phyloP scores from a whole-genome alignment of 257 asterid species.

The Paraleonurus japonicus region DNA sequence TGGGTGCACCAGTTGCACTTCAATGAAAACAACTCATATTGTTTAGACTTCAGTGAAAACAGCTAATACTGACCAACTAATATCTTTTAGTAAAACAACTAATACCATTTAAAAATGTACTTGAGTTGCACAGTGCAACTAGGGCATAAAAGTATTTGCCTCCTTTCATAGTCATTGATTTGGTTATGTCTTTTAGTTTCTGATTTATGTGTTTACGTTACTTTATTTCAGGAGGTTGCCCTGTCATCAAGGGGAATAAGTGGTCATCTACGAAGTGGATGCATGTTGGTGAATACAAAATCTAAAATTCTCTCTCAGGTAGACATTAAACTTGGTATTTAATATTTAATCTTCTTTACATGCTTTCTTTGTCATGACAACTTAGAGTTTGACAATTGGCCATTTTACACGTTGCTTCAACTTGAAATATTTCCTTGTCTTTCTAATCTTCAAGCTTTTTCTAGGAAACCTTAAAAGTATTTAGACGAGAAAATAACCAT shows the following conservation, averaged over 20 bases:
- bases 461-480: neutral
- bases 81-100: too few species aligned
- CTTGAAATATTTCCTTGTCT: neutral
- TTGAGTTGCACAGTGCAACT: too few species aligned
- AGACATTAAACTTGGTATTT: slow-evolving; percentile 3
- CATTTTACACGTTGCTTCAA: neutral
- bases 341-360: slow-evolving; percentile 2
- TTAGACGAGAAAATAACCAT: neutral
- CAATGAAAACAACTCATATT: too few species aligned
- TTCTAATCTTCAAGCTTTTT: neutral
- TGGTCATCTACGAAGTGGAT: slow-evolving; percentile 71
- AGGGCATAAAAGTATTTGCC: too few species aligned
- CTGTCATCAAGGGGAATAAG: slow-evolving; percentile 54
- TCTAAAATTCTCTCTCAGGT: slow-evolving; percentile 29
- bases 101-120: too few species aligned
- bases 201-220: neutral
- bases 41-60: too few species aligned
- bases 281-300: slow-evolving; percentile 63
- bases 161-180: neutral
- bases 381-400: neutral
- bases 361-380: neutral
- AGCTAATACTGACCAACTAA: too few species aligned
- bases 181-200: neutral
- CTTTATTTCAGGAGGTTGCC: slow-evolving; percentile 57
- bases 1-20: too few species aligned